Percentiles rank a stretch among this genome's conserved stretches.
Conservation (phyloP, 306 rosid species). For the Castanea mollissima region DNA sequence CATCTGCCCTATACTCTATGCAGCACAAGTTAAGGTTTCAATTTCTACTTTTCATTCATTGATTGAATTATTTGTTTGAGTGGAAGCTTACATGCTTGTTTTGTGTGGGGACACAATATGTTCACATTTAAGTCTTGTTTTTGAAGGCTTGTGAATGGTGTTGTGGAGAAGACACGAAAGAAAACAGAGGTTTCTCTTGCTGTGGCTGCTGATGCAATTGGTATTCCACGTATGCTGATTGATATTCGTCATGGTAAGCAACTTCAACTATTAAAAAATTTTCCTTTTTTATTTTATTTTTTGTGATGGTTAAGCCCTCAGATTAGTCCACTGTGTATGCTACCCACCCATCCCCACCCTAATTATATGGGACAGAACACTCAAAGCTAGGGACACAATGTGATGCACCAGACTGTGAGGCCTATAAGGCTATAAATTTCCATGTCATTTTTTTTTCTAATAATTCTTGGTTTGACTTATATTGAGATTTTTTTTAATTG, state of each 20-base stretch:
- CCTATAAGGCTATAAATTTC: neutral
- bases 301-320: neutral
- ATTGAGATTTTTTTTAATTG: conserved; percentile 9
- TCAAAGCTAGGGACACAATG: neutral
- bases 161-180: conserved; percentile 83
- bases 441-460: neutral
- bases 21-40: too few relatives aligned
- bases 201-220: conserved; percentile 71
- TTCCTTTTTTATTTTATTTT: neutral
- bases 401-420: neutral
- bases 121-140: conserved; percentile 9
- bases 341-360: neutral
- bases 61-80: neutral
- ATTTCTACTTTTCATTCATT: neutral
- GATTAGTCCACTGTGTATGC: neutral
- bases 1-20: too few relatives aligned
- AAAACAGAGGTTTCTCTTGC: conserved; percentile 66
- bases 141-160: conserved; percentile 84
- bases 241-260: conserved; percentile 89
- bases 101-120: neutral
- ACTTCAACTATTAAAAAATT: neutral
- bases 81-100: neutral
- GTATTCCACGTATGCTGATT: conserved; percentile 77
- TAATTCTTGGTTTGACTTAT: neutral
- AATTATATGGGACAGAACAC: neutral